A percentile compares a stretch with the other conserved stretches of the same genome.
Conservation (phyloP, 2,329 filamentous ascomycete genomes). For the Phoma sp. region DNA sequence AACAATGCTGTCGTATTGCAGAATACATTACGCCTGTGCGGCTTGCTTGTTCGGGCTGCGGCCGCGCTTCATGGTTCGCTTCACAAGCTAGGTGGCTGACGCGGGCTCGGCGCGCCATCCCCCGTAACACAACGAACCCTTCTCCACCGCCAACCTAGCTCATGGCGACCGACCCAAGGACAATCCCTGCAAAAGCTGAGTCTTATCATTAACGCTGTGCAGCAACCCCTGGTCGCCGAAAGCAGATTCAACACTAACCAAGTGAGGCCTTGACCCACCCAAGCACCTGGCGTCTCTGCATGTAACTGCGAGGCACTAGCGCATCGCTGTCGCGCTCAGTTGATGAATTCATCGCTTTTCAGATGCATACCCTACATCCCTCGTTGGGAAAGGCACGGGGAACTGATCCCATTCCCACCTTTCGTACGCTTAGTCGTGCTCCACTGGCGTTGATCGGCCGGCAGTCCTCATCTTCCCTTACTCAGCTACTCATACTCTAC, state of each 20-base stretch:
- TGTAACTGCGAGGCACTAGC: constrained; percentile 42
- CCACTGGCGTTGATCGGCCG: constrained; percentile 21
- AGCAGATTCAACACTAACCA: constrained; percentile 31
- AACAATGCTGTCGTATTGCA: constrained; percentile 32
- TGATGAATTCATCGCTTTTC: constrained; percentile 46
- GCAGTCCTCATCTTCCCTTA: not conserved
- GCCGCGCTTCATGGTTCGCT: constrained; percentile 27
- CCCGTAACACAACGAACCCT: constrained; percentile 27
- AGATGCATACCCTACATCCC: constrained; percentile 42
- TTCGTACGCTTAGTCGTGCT: constrained; percentile 31
- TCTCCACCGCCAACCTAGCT: constrained; percentile 25
- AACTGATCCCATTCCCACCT: constrained; percentile 29
- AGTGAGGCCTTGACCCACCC: constrained; percentile 38
- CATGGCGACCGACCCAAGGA: constrained; percentile 28
- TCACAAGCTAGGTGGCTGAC: constrained; percentile 33
- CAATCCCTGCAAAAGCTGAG: constrained; percentile 30
- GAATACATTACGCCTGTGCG: constrained; percentile 36
- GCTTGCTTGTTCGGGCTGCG: constrained; percentile 18
- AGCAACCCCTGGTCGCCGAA: constrained; percentile 36
- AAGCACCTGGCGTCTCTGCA: constrained; percentile 17
- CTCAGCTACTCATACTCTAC: constrained; percentile 6
- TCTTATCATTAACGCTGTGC: constrained; percentile 39
- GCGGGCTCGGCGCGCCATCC: constrained; percentile 29
- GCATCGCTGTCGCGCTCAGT: constrained; percentile 37
- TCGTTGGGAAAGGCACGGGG: constrained; percentile 36